These are phyloP conservation scores for Fagus sylvatica DNA, from an alignment of 306 rosid species.

Conservation along the genomic window DNA sequence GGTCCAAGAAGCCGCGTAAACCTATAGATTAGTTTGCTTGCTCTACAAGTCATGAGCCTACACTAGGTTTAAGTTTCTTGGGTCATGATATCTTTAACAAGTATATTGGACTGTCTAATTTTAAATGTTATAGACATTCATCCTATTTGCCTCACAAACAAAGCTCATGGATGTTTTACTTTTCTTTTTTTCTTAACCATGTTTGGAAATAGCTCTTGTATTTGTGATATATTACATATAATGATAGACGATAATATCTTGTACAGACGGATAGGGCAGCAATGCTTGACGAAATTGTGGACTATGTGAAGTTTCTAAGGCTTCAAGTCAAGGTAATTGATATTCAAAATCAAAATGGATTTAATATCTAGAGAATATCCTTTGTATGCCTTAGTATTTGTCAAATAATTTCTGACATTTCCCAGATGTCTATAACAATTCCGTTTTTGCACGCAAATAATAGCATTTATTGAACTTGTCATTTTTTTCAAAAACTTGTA, in stretches of 20 bases:
- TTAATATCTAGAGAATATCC: constrained; percentile 11
- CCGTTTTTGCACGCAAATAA: background rate
- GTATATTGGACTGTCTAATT: background rate
- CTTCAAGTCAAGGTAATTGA: constrained; percentile 90
- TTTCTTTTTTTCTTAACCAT: background rate
- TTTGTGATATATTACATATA: background rate
- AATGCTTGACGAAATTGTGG: constrained; percentile 98
- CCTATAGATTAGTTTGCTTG: too few species aligned
- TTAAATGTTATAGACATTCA: background rate
- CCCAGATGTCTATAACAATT: background rate
- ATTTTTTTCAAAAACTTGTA: constrained; percentile 24
- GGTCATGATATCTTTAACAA: too few species aligned
- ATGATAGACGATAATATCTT: constrained; percentile 17
- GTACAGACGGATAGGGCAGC: constrained; percentile 92
- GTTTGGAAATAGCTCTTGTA: background rate
- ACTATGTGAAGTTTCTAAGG: constrained; percentile 95
- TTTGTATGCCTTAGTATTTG: background rate
- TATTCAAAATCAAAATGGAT: constrained; percentile 9
- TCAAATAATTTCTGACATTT: constrained; percentile 1
- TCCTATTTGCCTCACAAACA: background rate
- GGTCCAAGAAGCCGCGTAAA: too few species aligned
- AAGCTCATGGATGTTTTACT: background rate
- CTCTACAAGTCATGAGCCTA: background rate
- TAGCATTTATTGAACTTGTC: constrained; percentile 9
- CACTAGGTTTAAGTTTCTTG: too few species aligned